Percentiles rank a stretch among this genome's conserved stretches.
These are phyloP conservation scores for Penicillium sumatraense DNA, from an alignment of 2,329 filamentous ascomycete genomes.

Conservation along the genomic window DNA sequence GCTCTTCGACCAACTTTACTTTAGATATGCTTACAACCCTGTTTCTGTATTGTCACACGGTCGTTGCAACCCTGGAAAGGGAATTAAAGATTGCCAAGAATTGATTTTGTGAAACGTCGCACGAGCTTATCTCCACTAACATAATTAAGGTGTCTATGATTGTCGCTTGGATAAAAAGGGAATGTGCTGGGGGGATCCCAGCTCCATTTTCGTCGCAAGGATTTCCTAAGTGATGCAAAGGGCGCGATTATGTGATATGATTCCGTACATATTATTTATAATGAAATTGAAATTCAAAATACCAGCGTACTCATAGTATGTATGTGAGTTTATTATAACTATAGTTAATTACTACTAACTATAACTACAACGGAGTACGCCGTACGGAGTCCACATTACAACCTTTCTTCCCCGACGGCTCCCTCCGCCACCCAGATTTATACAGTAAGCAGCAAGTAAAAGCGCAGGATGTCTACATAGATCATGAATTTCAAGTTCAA, in stretches of 20 bases:
- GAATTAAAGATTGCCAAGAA: constrained; percentile 37
- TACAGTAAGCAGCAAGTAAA: too few relatives aligned
- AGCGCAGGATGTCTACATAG: constrained; percentile 2
- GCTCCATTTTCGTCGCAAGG: constrained; percentile 1
- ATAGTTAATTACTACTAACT: too few relatives aligned
- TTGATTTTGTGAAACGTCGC: constrained; percentile 39
- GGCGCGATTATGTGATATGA: neutral
- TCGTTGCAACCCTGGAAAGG: constrained; percentile 34
- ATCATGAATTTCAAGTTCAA: neutral
- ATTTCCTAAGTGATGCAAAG: constrained; percentile 3
- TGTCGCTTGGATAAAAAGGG: constrained; percentile 16
- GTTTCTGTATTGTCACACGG: constrained; percentile 27
- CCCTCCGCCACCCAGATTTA: neutral
- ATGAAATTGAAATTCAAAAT: neutral
- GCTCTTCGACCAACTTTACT: constrained; percentile 17
- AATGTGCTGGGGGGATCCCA: constrained; percentile 11
- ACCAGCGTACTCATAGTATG: too few relatives aligned
- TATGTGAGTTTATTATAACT: too few relatives aligned
- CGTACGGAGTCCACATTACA: neutral
- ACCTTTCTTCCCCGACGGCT: neutral
- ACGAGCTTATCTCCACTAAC: constrained; percentile 45
- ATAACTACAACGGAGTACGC: too few relatives aligned
- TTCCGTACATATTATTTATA: neutral
- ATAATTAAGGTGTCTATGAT: constrained; percentile 36
- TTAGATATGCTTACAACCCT: constrained; percentile 19